Percentiles rank a stretch among this genome's conserved stretches.
phyloP scores from a whole-genome alignment of 768 basidiomycete genomes.

The Panaeolus cyanescens region DNA sequence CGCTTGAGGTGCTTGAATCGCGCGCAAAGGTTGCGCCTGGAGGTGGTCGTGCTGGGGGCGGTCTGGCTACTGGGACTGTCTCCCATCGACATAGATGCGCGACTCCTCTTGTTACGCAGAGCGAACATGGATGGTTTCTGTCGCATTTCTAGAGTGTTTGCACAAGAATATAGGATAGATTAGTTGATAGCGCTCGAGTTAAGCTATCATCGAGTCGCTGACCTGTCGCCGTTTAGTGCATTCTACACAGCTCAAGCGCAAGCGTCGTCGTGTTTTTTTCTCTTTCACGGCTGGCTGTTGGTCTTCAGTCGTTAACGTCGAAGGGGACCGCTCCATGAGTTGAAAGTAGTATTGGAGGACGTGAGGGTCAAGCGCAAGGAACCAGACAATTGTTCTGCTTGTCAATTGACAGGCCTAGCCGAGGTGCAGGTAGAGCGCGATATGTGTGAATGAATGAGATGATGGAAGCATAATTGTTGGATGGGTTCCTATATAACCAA shows the following conservation, averaged over 20 bases:
- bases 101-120: conserved; percentile 40
- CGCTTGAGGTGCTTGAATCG: conserved; percentile 15
- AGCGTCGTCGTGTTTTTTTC: conserved; percentile 51
- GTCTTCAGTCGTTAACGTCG: background rate
- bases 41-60: conserved; percentile 41
- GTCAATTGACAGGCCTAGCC: background rate
- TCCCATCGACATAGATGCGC: conserved; percentile 49
- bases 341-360: background rate
- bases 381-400: background rate
- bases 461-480: conserved; percentile 1
- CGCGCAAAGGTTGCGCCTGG: conserved; percentile 14
- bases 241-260: conserved; percentile 56
- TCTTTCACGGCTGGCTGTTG: conserved; percentile 26
- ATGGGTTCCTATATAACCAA: conserved; percentile 1
- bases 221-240: conserved; percentile 59
- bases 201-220: conserved; percentile 15
- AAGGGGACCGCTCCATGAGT: background rate
- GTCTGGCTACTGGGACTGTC: conserved; percentile 42
- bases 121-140: conserved; percentile 42
- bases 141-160: conserved; percentile 48
- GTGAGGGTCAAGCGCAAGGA: background rate
- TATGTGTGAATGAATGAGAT: conserved; percentile 1
- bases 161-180: background rate
- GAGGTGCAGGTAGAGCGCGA: conserved; percentile 1
- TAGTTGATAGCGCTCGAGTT: conserved; percentile 5